Conservation (phyloP, 257 asterid species). For the Oldenlandia corymbosa region DNA sequence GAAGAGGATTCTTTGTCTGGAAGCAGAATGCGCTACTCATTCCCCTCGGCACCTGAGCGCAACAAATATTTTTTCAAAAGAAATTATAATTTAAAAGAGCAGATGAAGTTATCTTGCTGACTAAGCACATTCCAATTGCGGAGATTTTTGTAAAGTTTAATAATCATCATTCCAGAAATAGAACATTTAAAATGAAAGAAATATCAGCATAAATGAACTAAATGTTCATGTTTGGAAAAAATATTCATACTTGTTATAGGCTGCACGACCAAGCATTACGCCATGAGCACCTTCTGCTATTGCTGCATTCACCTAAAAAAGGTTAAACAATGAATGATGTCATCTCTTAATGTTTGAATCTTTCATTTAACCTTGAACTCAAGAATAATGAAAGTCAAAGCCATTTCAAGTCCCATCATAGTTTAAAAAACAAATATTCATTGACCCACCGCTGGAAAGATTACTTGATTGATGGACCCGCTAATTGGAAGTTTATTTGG, state of each 20-base stretch:
- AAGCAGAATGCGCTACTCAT: no score
- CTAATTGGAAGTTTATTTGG: no score
- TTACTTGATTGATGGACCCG: no score
- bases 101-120: background rate
- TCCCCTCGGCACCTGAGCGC: no score
- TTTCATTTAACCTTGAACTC: background rate
- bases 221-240: background rate
- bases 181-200: no score
- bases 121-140: background rate
- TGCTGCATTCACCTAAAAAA: conserved; percentile 64
- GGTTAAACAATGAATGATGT: background rate
- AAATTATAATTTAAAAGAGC: background rate
- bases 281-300: conserved; percentile 83
- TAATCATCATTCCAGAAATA: background rate
- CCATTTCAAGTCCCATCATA: background rate
- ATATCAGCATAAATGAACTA: background rate
- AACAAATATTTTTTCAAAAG: no score
- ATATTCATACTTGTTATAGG: conserved; percentile 54
- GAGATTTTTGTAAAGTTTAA: background rate
- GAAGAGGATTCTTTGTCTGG: no score
- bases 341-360: background rate
- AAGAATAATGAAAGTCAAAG: background rate
- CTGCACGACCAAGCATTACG: conserved; percentile 95
- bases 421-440: background rate
- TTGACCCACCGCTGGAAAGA: background rate